These are phyloP conservation scores for Escovopsis sp. DNA, from an alignment of 2,329 filamentous ascomycete species.

Conservation along the genomic window DNA sequence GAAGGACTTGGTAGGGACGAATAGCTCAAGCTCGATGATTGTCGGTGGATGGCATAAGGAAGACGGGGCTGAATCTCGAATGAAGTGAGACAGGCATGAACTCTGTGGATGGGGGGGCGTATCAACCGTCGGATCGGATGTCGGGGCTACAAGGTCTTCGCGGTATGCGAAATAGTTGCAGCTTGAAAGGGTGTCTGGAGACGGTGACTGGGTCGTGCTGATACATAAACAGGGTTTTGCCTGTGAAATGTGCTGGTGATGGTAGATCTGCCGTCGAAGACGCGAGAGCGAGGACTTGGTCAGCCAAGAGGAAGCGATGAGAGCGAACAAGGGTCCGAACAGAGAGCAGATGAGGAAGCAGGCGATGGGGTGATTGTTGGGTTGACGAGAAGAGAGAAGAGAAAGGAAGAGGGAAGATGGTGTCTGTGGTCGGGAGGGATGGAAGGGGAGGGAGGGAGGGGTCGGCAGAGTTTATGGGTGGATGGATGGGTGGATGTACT, in stretches of 20 bases:
- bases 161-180: conserved; percentile 93
- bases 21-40: conserved; percentile 37
- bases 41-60: conserved; percentile 40
- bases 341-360: neutral
- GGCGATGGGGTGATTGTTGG: neutral
- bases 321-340: too few species aligned
- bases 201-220: conserved; percentile 81
- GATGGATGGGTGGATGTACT: neutral
- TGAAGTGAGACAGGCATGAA: conserved; percentile 43
- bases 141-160: conserved; percentile 84
- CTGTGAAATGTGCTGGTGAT: conserved; percentile 16
- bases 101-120: conserved; percentile 21
- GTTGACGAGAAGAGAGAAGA: neutral
- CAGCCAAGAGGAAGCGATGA: too few species aligned
- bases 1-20: conserved; percentile 23
- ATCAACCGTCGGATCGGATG: conserved; percentile 88
- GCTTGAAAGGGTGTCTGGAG: conserved; percentile 91
- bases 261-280: too few species aligned
- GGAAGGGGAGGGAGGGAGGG: conserved; percentile 1
- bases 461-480: neutral
- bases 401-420: conserved; percentile 1
- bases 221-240: conserved; percentile 77
- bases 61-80: conserved; percentile 30
- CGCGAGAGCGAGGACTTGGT: too few species aligned
- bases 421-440: conserved; percentile 2